Evolutionary conservation across 116 monocot genomes (phyloP).

Genomic region (Dioscorea cayenensis): DNA sequence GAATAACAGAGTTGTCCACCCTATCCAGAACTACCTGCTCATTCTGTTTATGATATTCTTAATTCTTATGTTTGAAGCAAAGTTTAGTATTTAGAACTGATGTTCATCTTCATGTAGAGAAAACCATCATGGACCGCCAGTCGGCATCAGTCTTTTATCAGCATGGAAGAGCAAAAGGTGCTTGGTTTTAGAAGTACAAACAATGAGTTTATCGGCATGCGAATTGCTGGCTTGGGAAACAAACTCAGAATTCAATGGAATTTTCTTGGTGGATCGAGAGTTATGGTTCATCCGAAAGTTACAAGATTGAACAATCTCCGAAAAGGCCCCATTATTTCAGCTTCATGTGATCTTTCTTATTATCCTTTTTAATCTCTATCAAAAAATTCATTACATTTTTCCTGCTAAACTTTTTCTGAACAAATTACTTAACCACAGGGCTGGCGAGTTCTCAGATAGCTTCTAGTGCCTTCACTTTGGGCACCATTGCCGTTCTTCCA

Average conservation of each 20-base stretch:
- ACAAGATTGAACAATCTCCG: conserved; percentile 2
- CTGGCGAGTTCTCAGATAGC: conserved; percentile 62
- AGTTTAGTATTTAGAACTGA: neutral
- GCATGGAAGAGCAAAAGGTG: neutral
- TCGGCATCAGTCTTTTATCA: neutral
- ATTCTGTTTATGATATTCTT: no score
- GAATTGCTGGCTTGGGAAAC: neutral
- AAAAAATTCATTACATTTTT: neutral
- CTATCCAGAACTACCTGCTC: no score
- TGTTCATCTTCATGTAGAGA: conserved; percentile 11
- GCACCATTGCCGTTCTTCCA: conserved; percentile 88
- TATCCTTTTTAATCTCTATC: neutral
- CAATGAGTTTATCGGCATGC: conserved; percentile 4
- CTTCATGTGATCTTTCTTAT: conserved; percentile 34
- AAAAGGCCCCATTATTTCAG: conserved; percentile 19
- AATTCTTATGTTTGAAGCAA: neutral
- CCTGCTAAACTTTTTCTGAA: neutral
- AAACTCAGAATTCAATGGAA: conserved; percentile 17
- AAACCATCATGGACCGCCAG: conserved; percentile 8
- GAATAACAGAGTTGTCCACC: no score
- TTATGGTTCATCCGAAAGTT: conserved; percentile 6
- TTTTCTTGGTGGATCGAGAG: conserved; percentile 32
- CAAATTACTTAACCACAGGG: conserved; percentile 28
- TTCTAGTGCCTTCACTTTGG: conserved; percentile 73
- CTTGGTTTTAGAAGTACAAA: conserved; percentile 7